phyloP scores from a whole-genome alignment of 176 grass and related monocot species.

The Carex parvula region DNA sequence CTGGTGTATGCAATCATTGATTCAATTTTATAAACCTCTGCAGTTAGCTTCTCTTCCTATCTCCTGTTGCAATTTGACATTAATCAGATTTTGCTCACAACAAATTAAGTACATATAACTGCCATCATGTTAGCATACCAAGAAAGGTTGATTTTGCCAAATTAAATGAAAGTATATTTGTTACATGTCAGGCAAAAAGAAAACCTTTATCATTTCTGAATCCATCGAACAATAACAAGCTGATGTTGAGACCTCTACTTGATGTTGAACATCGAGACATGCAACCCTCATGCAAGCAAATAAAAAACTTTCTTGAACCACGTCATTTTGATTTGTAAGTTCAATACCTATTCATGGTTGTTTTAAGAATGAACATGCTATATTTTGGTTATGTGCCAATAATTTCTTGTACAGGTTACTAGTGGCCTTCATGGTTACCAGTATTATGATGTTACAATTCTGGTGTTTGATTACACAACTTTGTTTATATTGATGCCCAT shows the following conservation, averaged over 20 bases:
- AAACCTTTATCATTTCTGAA: slow-evolving; percentile 59
- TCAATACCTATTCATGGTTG: neutral
- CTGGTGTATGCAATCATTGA: slow-evolving; percentile 11
- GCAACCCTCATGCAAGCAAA: slow-evolving; percentile 45
- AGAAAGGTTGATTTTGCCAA: neutral
- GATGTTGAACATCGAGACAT: slow-evolving; percentile 33
- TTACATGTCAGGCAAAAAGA: slow-evolving; percentile 59
- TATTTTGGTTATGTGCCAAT: neutral
- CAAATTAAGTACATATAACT: neutral
- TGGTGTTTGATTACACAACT: neutral
- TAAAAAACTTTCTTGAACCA: slow-evolving; percentile 48
- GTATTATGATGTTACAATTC: neutral
- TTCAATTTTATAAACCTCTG: neutral
- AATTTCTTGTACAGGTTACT: neutral
- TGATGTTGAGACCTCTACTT: slow-evolving; percentile 46
- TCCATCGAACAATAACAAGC: slow-evolving; percentile 41
- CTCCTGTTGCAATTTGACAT: neutral
- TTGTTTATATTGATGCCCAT: neutral
- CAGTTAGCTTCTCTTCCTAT: neutral
- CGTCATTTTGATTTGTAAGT: neutral
- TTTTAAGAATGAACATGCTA: slow-evolving; percentile 8
- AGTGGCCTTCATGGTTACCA: neutral
- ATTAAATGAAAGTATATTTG: slow-evolving; percentile 3
- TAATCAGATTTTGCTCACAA: neutral
- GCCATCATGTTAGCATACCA: neutral